Percentiles rank a stretch among this genome's conserved stretches.
These are phyloP conservation scores for Gastrolobium bilobum DNA, from an alignment of 306 rosid species.

Conservation along the genomic window DNA sequence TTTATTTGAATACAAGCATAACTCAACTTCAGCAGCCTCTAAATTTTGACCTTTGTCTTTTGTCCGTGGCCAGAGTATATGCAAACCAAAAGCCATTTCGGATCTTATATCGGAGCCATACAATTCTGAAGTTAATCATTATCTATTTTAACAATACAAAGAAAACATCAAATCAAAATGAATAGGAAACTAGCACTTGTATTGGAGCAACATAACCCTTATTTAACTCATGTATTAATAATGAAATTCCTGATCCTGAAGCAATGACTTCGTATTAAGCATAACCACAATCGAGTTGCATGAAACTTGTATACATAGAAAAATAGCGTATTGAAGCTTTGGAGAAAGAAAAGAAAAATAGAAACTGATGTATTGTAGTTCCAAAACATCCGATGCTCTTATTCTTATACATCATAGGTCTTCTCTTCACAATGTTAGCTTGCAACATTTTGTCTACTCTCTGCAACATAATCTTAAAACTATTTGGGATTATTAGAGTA, in stretches of 20 bases:
- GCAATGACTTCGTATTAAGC: background rate
- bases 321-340: background rate
- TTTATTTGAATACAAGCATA: background rate
- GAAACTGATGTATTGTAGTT: background rate
- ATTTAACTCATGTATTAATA: background rate
- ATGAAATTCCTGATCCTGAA: background rate
- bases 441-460: background rate
- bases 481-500: background rate
- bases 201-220: background rate
- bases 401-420: background rate
- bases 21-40: background rate
- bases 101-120: background rate
- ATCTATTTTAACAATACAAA: background rate
- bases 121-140: background rate
- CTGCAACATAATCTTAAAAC: background rate
- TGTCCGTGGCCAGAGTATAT: background rate
- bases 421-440: background rate
- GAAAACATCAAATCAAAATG: background rate
- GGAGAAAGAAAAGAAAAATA: background rate
- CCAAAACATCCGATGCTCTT: background rate
- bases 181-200: background rate
- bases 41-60: background rate
- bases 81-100: background rate
- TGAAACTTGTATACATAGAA: background rate
- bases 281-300: conserved; percentile 8